These are phyloP conservation scores for Pseudocercospora macadamiae DNA, from an alignment of 2,329 filamentous ascomycete genomes.

Conservation along the genomic window DNA sequence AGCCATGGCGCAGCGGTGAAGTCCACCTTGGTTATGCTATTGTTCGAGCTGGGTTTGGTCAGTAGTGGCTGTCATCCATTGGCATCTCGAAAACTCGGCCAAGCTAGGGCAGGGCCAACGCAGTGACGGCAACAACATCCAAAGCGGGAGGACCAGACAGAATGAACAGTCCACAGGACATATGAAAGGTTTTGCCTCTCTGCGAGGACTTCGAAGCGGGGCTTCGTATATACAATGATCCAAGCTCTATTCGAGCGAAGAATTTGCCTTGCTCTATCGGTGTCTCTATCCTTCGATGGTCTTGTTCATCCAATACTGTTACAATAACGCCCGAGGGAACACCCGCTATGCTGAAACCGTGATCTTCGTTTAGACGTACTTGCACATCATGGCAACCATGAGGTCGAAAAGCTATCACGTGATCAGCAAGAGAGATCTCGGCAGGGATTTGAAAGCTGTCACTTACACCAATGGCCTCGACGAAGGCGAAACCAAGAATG, in stretches of 20 bases:
- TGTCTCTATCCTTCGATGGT: conserved; percentile 24
- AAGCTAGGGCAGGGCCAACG: too few species aligned
- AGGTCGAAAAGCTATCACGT: conserved; percentile 68
- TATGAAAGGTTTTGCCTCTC: conserved; percentile 4
- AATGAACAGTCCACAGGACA: too few species aligned
- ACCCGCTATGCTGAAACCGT: conserved; percentile 23
- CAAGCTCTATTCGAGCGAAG: conserved; percentile 7
- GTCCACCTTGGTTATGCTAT: too few species aligned
- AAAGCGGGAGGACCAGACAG: too few species aligned
- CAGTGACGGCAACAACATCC: too few species aligned
- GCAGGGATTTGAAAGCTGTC: neutral
- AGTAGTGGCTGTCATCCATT: too few species aligned
- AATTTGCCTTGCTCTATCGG: conserved; percentile 16
- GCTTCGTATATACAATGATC: conserved; percentile 8
- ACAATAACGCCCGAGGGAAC: conserved; percentile 21
- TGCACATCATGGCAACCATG: conserved; percentile 93
- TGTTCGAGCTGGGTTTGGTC: too few species aligned
- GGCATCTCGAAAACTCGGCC: too few species aligned
- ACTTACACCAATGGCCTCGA: conserved; percentile 75
- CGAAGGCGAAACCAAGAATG: conserved; percentile 95
- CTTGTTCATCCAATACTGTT: conserved; percentile 29
- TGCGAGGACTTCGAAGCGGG: conserved; percentile 3
- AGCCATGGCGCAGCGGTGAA: too few species aligned
- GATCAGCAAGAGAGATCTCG: neutral
- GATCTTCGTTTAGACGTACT: conserved; percentile 48